Percentiles rank a stretch among this genome's conserved stretches.
These are phyloP conservation scores for Eucalyptus cloeziana DNA, from an alignment of 345 rosid genomes.

Conservation along the genomic window DNA sequence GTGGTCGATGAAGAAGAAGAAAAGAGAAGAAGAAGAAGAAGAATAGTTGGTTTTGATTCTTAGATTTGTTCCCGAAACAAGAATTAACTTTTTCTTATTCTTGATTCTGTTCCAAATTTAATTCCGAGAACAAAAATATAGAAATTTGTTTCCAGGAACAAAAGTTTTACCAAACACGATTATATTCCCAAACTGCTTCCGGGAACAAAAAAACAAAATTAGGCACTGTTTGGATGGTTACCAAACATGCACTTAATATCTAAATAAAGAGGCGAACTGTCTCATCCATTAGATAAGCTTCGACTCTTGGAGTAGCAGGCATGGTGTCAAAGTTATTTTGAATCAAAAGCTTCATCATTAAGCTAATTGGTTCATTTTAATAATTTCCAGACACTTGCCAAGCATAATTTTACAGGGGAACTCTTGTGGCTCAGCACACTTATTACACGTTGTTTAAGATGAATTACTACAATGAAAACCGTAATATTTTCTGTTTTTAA, in stretches of 20 bases:
- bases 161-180: too few species aligned
- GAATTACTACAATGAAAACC: not conserved
- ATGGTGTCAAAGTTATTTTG: not conserved
- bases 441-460: not conserved
- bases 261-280: not conserved
- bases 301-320: not conserved
- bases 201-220: too few species aligned
- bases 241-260: not conserved
- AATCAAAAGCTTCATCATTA: not conserved
- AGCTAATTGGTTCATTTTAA: not conserved
- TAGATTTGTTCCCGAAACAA: too few species aligned
- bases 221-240: too few species aligned
- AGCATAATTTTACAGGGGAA: not conserved
- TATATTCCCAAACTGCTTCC: too few species aligned
- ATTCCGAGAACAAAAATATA: too few species aligned
- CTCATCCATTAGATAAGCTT: rapidly evolving
- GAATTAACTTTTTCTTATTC: too few species aligned
- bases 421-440: not conserved
- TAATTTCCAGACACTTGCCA: not conserved
- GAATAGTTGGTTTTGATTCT: too few species aligned
- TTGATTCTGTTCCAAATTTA: too few species aligned
- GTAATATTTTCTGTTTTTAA: not conserved
- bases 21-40: too few species aligned
- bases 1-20: too few species aligned
- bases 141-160: too few species aligned